Evolutionary conservation across 352 stramenopile genomes (phyloP), one percentile per base, ranked within the genome.

Genomic region (Pythium insidiosum): DNA sequence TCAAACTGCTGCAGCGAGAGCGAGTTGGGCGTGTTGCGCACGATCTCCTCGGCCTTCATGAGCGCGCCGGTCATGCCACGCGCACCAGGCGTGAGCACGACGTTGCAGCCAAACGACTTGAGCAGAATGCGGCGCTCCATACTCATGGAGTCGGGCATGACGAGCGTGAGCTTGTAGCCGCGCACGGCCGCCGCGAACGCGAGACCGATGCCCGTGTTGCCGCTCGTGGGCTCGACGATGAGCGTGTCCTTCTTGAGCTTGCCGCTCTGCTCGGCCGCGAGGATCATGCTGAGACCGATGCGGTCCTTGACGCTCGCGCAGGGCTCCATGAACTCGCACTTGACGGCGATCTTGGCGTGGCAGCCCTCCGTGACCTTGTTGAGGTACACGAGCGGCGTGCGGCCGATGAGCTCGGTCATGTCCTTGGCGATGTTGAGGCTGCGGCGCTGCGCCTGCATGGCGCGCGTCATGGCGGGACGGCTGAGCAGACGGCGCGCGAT

Each of bases 91-190:
- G 91, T 97, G 12, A 98, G 71, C 22, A 97, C 78, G 5, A 98
- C 73, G 50, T 95, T 70, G 42, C 81, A 92, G 39, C 87, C 88
- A 41, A 96, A 95, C 1, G 90, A 85, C 72, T 97, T 97, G 46
- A 98, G 74, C 24, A 97, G 56, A 35, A 98, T 96, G 24, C 91
- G 89, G 55, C 93, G 86, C 69, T 98, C 93, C 87, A 97, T 97
- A 25, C 71, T 92, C 91, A 97, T 97, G 37, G 77, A 90, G 72
- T 97, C 91, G 10, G 93, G 93, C 91, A 98, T 97, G 46, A 95
- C 95, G 6, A 98, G 72, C 50, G 94, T 95, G 28, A 97, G 58
- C 53, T 93, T 88, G 68, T 96, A 96, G 42, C 93, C 91, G 23
- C 77, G 71, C 53, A 91, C 84, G 6, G 85, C 81, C 6, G 79